A percentile compares a stretch with the other conserved stretches of the same genome.
Evolutionary conservation across 257 asterid species (phyloP).

Genomic region (Cynanchum wilfordii): DNA sequence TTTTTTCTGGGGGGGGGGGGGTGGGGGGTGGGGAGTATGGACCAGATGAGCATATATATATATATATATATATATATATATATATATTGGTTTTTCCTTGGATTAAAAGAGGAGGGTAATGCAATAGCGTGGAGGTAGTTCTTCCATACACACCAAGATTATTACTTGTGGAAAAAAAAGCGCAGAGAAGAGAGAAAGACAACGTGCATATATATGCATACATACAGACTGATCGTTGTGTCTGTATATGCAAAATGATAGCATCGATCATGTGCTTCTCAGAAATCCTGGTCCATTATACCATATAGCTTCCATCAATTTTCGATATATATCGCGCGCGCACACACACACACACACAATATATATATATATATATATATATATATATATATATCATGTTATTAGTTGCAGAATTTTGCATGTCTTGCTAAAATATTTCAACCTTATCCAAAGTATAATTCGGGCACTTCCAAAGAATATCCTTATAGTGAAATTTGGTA

Average conservation of each 20-base stretch:
- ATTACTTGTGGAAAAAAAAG: slow-evolving; percentile 6
- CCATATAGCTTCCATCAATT: background rate
- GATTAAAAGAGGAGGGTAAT: slow-evolving; percentile 28
- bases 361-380: too few species aligned
- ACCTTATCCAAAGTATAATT: background rate
- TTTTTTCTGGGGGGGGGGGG: background rate
- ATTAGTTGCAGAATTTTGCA: background rate
- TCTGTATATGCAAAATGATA: slow-evolving; percentile 1
- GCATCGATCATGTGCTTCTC: slow-evolving; percentile 11
- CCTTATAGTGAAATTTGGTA: too few species aligned
- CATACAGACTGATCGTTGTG: slow-evolving; percentile 10
- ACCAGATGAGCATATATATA: slow-evolving; percentile 16
- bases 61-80: too few species aligned
- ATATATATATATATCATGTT: too few species aligned
- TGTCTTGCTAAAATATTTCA: background rate
- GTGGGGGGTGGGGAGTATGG: slow-evolving; percentile 17
- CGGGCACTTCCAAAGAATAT: background rate
- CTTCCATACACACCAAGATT: slow-evolving; percentile 32
- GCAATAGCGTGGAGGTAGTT: slow-evolving; percentile 34
- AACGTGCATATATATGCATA: slow-evolving; percentile 3
- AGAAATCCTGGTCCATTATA: slow-evolving; percentile 6
- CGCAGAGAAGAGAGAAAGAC: slow-evolving; percentile 2
- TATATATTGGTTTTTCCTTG: background rate
- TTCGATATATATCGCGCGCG: background rate
- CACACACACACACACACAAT: too few species aligned